Conservation (phyloP, 306 rosid species). For the Sechiopsis laciniata region DNA sequence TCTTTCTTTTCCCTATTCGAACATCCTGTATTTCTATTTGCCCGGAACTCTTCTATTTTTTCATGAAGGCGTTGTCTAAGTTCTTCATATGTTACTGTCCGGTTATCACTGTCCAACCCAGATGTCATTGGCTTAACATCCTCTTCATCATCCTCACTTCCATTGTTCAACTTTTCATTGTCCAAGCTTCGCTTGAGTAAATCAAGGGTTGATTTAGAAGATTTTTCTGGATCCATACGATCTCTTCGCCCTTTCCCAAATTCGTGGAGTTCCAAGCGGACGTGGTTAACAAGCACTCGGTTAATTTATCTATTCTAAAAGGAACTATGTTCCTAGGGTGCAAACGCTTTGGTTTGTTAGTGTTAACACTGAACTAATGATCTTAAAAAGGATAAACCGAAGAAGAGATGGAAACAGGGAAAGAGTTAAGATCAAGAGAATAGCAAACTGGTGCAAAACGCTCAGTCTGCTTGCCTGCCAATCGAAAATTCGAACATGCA, state of each 20-base stretch:
- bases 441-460: background rate
- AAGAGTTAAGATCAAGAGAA: too few relatives aligned
- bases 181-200: conserved; percentile 51
- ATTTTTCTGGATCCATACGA: background rate
- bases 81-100: conserved; percentile 61
- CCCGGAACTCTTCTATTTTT: conserved; percentile 51
- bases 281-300: too few relatives aligned
- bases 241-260: too few relatives aligned
- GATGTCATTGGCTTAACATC: conserved; percentile 35
- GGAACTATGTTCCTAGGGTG: too few relatives aligned
- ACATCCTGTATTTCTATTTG: conserved; percentile 40
- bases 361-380: background rate
- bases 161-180: conserved; percentile 33
- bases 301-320: too few relatives aligned
- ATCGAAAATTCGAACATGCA: background rate
- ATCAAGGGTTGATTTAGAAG: conserved; percentile 54
- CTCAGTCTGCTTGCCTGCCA: background rate
- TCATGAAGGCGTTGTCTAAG: conserved; percentile 56
- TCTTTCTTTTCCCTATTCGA: conserved; percentile 39
- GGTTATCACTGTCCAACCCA: conserved; percentile 43
- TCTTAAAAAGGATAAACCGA: background rate
- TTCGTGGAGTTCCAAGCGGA: too few relatives aligned
- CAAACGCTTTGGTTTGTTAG: background rate
- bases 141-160: conserved; percentile 34
- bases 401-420: background rate